Evolutionary conservation across 768 basidiomycete species (phyloP).

Genomic region (Heimioporus sp.): DNA sequence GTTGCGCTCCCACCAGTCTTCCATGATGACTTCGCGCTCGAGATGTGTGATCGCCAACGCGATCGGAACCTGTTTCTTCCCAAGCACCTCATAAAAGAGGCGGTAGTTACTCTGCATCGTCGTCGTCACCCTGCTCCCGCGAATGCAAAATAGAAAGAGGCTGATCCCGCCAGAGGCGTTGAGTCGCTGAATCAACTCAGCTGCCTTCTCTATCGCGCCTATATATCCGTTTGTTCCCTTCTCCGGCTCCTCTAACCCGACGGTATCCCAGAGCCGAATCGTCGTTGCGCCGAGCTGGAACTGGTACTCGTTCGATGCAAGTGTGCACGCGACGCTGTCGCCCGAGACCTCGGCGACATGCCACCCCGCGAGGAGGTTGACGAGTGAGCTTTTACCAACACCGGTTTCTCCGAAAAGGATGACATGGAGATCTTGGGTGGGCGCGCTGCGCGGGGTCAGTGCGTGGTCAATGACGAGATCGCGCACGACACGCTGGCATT

Average conservation of each 20-base stretch:
- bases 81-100: slow-evolving; percentile 40
- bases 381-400: slow-evolving; percentile 31
- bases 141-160: slow-evolving; percentile 33
- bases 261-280: slow-evolving; percentile 32
- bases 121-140: slow-evolving; percentile 28
- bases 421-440: slow-evolving; percentile 26
- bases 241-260: slow-evolving; percentile 29
- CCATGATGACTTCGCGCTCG: slow-evolving; percentile 31
- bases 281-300: slow-evolving; percentile 23
- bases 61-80: slow-evolving; percentile 36
- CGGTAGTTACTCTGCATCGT: slow-evolving; percentile 30
- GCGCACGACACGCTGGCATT: slow-evolving; percentile 23
- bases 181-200: slow-evolving; percentile 31
- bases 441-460: slow-evolving; percentile 17
- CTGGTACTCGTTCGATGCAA: slow-evolving; percentile 24
- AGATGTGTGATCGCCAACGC: slow-evolving; percentile 40
- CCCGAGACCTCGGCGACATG: slow-evolving; percentile 24
- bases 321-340: slow-evolving; percentile 31
- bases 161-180: slow-evolving; percentile 25
- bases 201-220: slow-evolving; percentile 28
- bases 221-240: slow-evolving; percentile 15
- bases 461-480: slow-evolving; percentile 22
- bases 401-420: slow-evolving; percentile 44
- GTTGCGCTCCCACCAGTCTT: slow-evolving; percentile 32
- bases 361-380: slow-evolving; percentile 39